Base-by-base conservation (phyloP, 2,329 filamentous ascomycete genomes). In the Blumeriella jaapii region DNA sequence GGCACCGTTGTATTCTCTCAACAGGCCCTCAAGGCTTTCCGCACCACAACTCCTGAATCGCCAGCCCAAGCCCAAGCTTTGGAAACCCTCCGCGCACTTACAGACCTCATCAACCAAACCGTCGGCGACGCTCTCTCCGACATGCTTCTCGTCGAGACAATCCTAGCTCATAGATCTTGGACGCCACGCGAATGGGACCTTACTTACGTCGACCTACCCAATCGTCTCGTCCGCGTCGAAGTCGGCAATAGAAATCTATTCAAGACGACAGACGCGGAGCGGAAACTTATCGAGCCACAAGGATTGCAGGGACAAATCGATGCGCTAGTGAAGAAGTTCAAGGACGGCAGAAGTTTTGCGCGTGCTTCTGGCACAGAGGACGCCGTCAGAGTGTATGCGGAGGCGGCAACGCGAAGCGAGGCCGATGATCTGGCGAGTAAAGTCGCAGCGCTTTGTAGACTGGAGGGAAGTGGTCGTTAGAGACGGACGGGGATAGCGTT, bases 91-190 rank as follows among this genome's bases (percentile, higher is more conserved):
- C 70, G 74, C 34, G 87, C 85, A 8, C 71, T 93, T 35, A 80
- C 80, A 32, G 83, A 95, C 50, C 71, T 98, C 45, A 93, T 98
- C 67, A 98, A 98, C 68, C 91, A 98, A 65, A 91, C 91, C 1
- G 89, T 96, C 29, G 91, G 91, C 34, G 91, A 98, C 56, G 91
- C 91, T 29, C 72, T 98, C 38, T 94, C 86, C 1, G 91, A 98
- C 61, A 82, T 95, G 71, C 74, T 98, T 29, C 77, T 98, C 54
- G 87, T 96, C 24, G 91, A 98, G 61, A 83, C 89, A 20, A 91
- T 96, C 48, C 78, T 98, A 25, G 87, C 91, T 5, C 86, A 96
- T 71, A 96, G 95, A 66, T 71, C 69, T 48, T 98, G 87, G 87
- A 77, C 74, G 16, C 78, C 86, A 29, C 78, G 79, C 56, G 85